Conservation (phyloP, 805 yeast species). For the Nakazawaea pomicola region DNA sequence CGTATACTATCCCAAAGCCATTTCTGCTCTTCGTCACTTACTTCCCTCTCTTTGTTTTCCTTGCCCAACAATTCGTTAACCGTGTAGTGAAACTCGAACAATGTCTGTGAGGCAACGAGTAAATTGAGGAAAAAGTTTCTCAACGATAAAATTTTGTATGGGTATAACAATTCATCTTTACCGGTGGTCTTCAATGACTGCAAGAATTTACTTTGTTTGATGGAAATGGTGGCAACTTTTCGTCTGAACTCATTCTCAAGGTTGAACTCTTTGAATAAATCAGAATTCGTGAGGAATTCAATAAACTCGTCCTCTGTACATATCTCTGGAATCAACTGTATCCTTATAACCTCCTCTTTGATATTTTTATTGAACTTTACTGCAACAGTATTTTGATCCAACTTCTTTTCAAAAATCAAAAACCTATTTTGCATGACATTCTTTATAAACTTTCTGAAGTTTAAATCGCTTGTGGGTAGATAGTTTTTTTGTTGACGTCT, state of each 20-base stretch:
- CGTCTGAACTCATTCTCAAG: conserved; percentile 38
- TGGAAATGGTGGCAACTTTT: conserved; percentile 45
- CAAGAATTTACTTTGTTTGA: conserved; percentile 38
- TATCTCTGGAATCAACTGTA: conserved; percentile 13
- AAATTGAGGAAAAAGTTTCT: conserved; percentile 47
- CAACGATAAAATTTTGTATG: conserved; percentile 40
- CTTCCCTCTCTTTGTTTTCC: conserved; percentile 24
- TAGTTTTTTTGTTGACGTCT: conserved; percentile 14
- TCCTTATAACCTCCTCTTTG: conserved; percentile 12
- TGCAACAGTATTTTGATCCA: not conserved
- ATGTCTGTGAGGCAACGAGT: conserved; percentile 51
- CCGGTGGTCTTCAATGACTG: conserved; percentile 23
- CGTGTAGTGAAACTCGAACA: conserved; percentile 41
- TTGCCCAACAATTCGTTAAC: conserved; percentile 23
- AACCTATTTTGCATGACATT: conserved; percentile 11
- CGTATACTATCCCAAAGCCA: conserved; percentile 44
- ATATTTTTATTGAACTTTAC: conserved; percentile 11
- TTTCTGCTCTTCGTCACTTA: conserved; percentile 19
- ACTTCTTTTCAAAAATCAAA: conserved; percentile 8
- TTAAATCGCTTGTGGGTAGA: conserved; percentile 13
- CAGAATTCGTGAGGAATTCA: conserved; percentile 33
- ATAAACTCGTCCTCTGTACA: conserved; percentile 23
- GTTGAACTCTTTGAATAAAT: conserved; percentile 44
- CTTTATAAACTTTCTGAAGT: conserved; percentile 8
- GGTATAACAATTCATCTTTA: conserved; percentile 12